Percentiles rank a stretch among this genome's conserved stretches.
Evolutionary conservation across 2,329 filamentous ascomycete genomes (phyloP).

Genomic region (Endothia cerciana): DNA sequence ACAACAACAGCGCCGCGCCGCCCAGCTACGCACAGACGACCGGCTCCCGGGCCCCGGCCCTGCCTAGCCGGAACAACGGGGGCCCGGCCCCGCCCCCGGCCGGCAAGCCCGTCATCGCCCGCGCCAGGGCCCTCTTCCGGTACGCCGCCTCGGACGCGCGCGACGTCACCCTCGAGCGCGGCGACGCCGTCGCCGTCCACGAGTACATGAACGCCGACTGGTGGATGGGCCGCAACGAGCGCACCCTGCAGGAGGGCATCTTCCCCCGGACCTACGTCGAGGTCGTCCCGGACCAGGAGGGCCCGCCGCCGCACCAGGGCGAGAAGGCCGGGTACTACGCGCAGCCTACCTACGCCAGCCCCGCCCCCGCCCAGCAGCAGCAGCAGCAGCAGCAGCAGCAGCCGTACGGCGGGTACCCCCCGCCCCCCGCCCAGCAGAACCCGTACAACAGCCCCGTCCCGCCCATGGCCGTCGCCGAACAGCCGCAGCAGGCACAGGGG

Average conservation of each 20-base stretch:
- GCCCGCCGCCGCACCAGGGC: constrained; percentile 38
- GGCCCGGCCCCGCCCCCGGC: constrained; percentile 48
- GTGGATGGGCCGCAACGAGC: constrained; percentile 89
- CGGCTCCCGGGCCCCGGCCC: constrained; percentile 38
- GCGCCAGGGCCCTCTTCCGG: constrained; percentile 80
- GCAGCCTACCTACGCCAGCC: constrained; percentile 35
- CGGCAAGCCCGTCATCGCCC: constrained; percentile 64
- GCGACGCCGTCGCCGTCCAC: constrained; percentile 78
- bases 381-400: no score
- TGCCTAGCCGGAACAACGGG: constrained; percentile 36
- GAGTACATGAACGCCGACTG: constrained; percentile 98
- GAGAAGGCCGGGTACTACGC: constrained; percentile 33
- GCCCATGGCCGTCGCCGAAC: constrained; percentile 71
- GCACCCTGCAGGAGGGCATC: constrained; percentile 85
- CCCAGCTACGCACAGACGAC: constrained; percentile 57
- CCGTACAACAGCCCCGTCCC: constrained; percentile 74
- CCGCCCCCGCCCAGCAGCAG: neutral
- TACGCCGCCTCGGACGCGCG: constrained; percentile 80
- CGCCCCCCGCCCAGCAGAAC: constrained; percentile 55
- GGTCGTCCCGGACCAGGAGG: constrained; percentile 49
- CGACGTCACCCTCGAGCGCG: constrained; percentile 78
- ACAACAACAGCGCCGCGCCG: constrained; percentile 44
- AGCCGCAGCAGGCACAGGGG: constrained; percentile 45
- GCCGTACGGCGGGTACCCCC: constrained; percentile 46
- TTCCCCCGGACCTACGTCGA: constrained; percentile 93